Evolutionary conservation across 345 rosid genomes (phyloP).

Genomic region (Jatropha curcas): DNA sequence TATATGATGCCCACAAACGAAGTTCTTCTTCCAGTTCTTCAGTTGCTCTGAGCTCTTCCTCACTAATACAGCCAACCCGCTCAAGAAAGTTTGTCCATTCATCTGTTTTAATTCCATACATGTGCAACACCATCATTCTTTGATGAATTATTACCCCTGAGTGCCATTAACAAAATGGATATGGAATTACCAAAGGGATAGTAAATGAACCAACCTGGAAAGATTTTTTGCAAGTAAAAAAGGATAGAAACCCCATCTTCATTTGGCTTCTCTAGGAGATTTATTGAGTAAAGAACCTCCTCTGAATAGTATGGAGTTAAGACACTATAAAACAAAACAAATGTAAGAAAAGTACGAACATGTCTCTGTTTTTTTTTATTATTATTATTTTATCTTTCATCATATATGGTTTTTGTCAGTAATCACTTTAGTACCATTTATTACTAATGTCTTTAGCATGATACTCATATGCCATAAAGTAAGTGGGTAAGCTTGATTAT

Average conservation of each 20-base stretch:
- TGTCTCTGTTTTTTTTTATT: neutral
- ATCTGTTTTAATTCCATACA: conserved; percentile 46
- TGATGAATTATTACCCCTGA: neutral
- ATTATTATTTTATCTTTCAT: neutral
- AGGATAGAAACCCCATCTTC: conserved; percentile 97
- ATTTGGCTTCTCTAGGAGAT: conserved; percentile 66
- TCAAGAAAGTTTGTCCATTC: conserved; percentile 96
- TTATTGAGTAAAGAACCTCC: conserved; percentile 82
- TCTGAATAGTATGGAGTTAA: conserved; percentile 90
- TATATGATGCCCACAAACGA: conserved; percentile 95
- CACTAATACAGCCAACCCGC: conserved; percentile 54
- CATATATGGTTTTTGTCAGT: neutral
- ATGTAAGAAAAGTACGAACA: neutral
- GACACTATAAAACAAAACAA: conserved; percentile 52
- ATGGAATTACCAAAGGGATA: neutral
- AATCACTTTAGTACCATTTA: neutral
- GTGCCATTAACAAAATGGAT: neutral
- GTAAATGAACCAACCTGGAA: conserved; percentile 63
- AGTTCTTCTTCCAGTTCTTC: conserved; percentile 74
- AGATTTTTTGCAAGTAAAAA: conserved; percentile 93
- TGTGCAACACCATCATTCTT: neutral
- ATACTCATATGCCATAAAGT: neutral
- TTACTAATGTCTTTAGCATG: neutral
- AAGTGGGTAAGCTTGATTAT: neutral
- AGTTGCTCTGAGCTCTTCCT: conserved; percentile 66